Percentiles rank a stretch among this genome's conserved stretches.
phyloP scores from a whole-genome alignment of 75 land plant genomes.

The Pinus albicaulis region DNA sequence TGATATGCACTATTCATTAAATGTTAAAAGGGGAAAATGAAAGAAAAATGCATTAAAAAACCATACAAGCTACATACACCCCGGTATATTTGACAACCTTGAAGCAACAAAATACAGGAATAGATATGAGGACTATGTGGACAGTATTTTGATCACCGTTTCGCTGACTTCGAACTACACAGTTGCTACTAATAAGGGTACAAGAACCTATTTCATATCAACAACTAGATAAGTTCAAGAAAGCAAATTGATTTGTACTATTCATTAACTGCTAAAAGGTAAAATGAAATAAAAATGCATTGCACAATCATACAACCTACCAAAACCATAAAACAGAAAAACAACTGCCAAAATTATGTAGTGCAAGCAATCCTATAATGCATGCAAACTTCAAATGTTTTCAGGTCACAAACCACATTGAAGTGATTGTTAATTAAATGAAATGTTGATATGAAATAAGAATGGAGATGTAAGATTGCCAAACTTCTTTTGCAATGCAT shows the following conservation, averaged over 20 bases:
- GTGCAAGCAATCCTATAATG: background rate
- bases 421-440: too few relatives aligned
- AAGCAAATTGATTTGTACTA: background rate
- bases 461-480: too few relatives aligned
- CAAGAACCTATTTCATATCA: background rate
- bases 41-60: background rate
- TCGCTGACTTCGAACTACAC: background rate
- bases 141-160: background rate
- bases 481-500: too few relatives aligned
- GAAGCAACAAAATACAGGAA: conserved; percentile 5
- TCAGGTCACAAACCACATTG: too few relatives aligned
- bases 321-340: background rate
- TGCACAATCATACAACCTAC: background rate
- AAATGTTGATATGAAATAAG: too few relatives aligned
- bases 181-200: background rate
- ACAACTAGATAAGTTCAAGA: background rate
- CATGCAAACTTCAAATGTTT: conserved; percentile 1
- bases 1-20: background rate
- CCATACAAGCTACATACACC: conserved; percentile 21
- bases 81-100: conserved; percentile 64
- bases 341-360: background rate
- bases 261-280: background rate
- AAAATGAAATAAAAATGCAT: background rate
- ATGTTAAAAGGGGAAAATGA: background rate
- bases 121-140: background rate